Percentiles rank a stretch among this genome's conserved stretches.
These are phyloP conservation scores for Breynia disticha DNA, from an alignment of 441 rosid genomes.

Conservation along the genomic window DNA sequence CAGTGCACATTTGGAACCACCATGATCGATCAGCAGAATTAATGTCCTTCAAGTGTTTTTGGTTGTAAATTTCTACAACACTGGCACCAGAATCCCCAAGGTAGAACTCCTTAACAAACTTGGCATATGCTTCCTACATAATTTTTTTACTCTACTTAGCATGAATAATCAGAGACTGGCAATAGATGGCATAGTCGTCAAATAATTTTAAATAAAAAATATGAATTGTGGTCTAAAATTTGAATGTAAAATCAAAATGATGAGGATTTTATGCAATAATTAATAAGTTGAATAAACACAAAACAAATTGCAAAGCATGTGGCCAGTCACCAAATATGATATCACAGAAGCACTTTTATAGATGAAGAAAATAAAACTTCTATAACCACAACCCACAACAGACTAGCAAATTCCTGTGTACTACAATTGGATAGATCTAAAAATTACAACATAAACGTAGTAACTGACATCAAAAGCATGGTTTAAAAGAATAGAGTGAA, in stretches of 20 bases:
- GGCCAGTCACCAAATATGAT: too few species aligned
- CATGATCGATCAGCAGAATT: conserved; percentile 55
- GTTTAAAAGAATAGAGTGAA: too few species aligned
- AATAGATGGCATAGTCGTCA: background rate
- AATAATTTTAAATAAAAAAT: background rate
- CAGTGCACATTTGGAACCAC: conserved; percentile 98
- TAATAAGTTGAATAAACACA: too few species aligned
- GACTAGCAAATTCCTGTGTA: too few species aligned
- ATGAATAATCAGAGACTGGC: conserved; percentile 7
- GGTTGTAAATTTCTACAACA: conserved; percentile 46
- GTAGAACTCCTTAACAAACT: conserved; percentile 48
- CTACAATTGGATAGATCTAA: too few species aligned
- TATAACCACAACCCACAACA: too few species aligned
- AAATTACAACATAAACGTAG: too few species aligned
- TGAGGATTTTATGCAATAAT: too few species aligned
- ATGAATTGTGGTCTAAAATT: background rate
- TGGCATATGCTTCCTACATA: conserved; percentile 67
- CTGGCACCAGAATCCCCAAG: conserved; percentile 34
- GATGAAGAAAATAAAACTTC: too few species aligned
- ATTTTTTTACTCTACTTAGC: background rate
- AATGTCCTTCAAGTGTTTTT: conserved; percentile 47
- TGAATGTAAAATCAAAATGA: background rate
- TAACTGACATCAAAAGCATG: too few species aligned
- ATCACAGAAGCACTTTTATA: too few species aligned
- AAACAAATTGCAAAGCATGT: too few species aligned